Conservation (phyloP, 345 rosid species). For the Citrus medica region DNA sequence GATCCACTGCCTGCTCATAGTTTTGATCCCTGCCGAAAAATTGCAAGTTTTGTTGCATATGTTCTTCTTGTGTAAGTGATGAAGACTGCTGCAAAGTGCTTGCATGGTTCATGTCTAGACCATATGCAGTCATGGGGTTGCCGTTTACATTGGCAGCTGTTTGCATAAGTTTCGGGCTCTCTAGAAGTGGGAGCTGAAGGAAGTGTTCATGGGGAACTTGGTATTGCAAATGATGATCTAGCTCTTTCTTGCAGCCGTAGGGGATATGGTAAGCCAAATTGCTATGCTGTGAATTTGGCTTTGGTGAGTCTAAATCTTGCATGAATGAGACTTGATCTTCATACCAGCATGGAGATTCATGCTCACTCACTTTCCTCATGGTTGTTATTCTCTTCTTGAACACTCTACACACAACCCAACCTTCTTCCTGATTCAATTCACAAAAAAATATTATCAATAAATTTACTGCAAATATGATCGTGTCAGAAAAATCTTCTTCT, state of each 20-base stretch:
- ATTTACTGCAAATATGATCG: no score
- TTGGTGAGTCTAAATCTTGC: slow-evolving; percentile 55
- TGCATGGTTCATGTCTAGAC: slow-evolving; percentile 41
- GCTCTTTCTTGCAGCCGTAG: slow-evolving; percentile 60
- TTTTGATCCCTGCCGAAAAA: slow-evolving; percentile 8
- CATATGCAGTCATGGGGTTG: slow-evolving; percentile 25
- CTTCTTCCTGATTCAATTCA: slow-evolving; percentile 63
- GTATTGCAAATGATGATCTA: slow-evolving; percentile 31
- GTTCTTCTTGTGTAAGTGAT: slow-evolving; percentile 34
- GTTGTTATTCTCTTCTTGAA: slow-evolving; percentile 79
- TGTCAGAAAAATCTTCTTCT: no score
- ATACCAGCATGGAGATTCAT: slow-evolving; percentile 58
- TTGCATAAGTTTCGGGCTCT: slow-evolving; percentile 57
- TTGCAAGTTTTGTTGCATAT: slow-evolving; percentile 27
- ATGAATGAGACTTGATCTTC: slow-evolving; percentile 59
- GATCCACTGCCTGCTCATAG: slow-evolving; percentile 36
- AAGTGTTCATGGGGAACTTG: slow-evolving; percentile 41
- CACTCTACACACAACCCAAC: slow-evolving; percentile 96
- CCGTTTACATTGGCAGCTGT: slow-evolving; percentile 24
- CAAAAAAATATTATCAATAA: neutral
- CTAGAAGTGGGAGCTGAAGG: slow-evolving; percentile 77
- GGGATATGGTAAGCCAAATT: slow-evolving; percentile 38
- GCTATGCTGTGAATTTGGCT: slow-evolving; percentile 35
- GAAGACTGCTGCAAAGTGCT: slow-evolving; percentile 32
- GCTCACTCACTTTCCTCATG: slow-evolving; percentile 39